Base-by-base conservation (phyloP, 2,329 filamentous ascomycete genomes). In the Tolypocladium ovalisporum region DNA sequence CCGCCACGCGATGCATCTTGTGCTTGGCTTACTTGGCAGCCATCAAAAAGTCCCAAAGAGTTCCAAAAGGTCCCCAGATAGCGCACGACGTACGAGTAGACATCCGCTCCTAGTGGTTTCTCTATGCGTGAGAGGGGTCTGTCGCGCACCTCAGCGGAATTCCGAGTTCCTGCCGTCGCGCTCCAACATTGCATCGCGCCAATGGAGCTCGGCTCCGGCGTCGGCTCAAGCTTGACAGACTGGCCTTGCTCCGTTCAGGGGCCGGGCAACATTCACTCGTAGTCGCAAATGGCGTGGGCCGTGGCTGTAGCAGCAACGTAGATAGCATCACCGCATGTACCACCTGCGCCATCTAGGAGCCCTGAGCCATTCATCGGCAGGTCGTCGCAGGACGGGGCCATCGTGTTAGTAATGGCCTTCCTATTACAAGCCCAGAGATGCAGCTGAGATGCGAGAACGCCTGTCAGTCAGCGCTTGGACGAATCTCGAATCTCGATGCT, bases 1-100 rank as follows among this genome's bases (percentile, higher is more conserved):
- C 27, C 24, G 44, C 27, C 47, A 32, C 9, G 8, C 8, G 27
- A 49, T n/a, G 34, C 51, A 24, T 29, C 22, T 2, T 17, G 51
- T n/a, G 27, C 58, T 59, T 57, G 58, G 58, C 55, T n/a, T 27
- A 10, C 58, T 59, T 57, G 58, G 58, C 55, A 39, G 52, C 42
- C 36, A 47, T 32, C 51, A 55, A 55, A 59, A 59, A 53, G 58
- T 59, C 40, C 40, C 40, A 44, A 24, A 44, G 9, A 44, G n/a
- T 24, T 10, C 40, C 42, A 53, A 55, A 59, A 59, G 49, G 58
- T 59, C 44, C 57, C 52, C 4, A 10, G 29, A n/a, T 12, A 47
- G 44, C 15, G 10, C 19, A 40, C 37, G 37, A 40, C 37, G 19
- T 40, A n/a, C n/a, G n/a, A n/a, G n/a, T n/a, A n/a, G n/a, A 40